phyloP scores from a whole-genome alignment of 2,329 filamentous ascomycete genomes.

The Simplicillium aogashimaense region DNA sequence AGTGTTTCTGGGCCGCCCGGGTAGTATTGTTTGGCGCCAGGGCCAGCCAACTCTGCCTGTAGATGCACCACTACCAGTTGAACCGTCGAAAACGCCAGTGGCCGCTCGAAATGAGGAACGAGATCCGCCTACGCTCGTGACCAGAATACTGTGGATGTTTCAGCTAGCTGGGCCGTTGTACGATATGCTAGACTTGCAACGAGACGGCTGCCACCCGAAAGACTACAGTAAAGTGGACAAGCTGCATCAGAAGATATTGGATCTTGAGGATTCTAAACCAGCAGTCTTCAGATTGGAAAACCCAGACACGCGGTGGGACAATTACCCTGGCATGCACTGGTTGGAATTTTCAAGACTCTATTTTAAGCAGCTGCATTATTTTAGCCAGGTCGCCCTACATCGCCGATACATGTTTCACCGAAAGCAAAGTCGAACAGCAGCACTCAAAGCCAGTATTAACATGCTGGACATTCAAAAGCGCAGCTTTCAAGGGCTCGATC shows the following conservation, averaged over 20 bases:
- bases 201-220: conserved; percentile 42
- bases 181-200: conserved; percentile 45
- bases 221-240: conserved; percentile 43
- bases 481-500: conserved; percentile 36
- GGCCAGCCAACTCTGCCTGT: conserved; percentile 39
- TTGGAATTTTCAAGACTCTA: conserved; percentile 33
- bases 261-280: conserved; percentile 38
- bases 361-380: conserved; percentile 37
- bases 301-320: conserved; percentile 47
- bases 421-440: conserved; percentile 40
- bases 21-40: conserved; percentile 40
- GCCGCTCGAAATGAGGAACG: conserved; percentile 30
- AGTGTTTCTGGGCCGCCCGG: conserved; percentile 43
- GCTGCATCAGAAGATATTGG: conserved; percentile 40
- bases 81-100: conserved; percentile 37
- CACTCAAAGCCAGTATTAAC: conserved; percentile 42
- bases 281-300: conserved; percentile 43
- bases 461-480: conserved; percentile 45
- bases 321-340: conserved; percentile 42
- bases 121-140: conserved; percentile 48
- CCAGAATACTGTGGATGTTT: conserved; percentile 40
- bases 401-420: conserved; percentile 53
- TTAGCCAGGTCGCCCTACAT: conserved; percentile 50
- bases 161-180: conserved; percentile 37
- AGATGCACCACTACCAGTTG: conserved; percentile 38